These are phyloP conservation scores for Alternaria arborescens DNA, from an alignment of 2,329 filamentous ascomycete genomes.

Conservation along the genomic window DNA sequence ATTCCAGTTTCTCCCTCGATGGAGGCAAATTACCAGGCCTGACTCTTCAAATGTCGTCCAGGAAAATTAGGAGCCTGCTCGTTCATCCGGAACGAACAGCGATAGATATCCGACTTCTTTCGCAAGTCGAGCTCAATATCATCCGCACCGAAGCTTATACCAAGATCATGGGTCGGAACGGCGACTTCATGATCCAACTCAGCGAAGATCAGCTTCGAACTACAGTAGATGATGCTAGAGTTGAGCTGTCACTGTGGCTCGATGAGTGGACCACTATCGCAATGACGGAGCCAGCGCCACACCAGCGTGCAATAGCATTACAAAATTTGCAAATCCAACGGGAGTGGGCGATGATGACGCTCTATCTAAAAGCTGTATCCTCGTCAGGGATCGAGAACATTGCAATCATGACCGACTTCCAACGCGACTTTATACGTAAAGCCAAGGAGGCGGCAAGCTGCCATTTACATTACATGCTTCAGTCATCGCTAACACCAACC, in stretches of 20 bases:
- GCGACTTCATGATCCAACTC: conserved; percentile 17
- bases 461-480: conserved; percentile 60
- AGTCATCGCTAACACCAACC: conserved; percentile 25
- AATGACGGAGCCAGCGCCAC: conserved; percentile 20
- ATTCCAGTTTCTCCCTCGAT: conserved; percentile 54
- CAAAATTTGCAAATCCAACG: conserved; percentile 62
- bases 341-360: conserved; percentile 63
- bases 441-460: conserved; percentile 62
- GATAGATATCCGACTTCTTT: conserved; percentile 62
- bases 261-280: conserved; percentile 50
- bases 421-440: conserved; percentile 58
- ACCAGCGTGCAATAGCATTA: conserved; percentile 35
- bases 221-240: conserved; percentile 31
- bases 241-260: conserved; percentile 52
- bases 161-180: conserved; percentile 24
- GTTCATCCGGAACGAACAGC: conserved; percentile 55
- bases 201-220: conserved; percentile 31
- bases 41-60: conserved; percentile 46
- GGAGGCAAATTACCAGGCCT: conserved; percentile 57
- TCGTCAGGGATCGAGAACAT: conserved; percentile 61
- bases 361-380: conserved; percentile 61
- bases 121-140: conserved; percentile 61
- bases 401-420: conserved; percentile 60
- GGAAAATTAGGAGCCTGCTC: conserved; percentile 58
- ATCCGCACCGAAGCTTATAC: conserved; percentile 47